Evolutionary conservation across 225 moss, liverwort and hornwort genomes (phyloP).

Genomic region (Sphagnum tenellum): DNA sequence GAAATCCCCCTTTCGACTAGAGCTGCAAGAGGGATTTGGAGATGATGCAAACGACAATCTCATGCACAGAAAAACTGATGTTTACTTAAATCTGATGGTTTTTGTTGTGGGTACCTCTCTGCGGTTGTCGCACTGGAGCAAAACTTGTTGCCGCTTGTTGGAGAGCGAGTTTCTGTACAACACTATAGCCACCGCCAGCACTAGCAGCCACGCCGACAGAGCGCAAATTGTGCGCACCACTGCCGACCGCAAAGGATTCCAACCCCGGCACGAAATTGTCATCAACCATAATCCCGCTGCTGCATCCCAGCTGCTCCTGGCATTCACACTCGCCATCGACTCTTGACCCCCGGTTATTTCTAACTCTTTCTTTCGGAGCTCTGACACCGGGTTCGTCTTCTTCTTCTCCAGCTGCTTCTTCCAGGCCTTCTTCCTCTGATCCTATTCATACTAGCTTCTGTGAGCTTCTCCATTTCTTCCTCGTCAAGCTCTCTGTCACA

Average conservation of each 20-base stretch:
- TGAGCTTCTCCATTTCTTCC: too few relatives aligned
- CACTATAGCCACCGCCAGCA: conserved; percentile 32
- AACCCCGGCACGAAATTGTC: conserved; percentile 8
- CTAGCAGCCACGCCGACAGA: conserved; percentile 15
- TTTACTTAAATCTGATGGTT: neutral
- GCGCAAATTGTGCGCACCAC: conserved; percentile 22
- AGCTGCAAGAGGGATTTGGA: neutral
- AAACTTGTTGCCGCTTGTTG: conserved; percentile 38
- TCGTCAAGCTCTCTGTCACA: too few relatives aligned
- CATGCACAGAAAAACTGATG: too few relatives aligned
- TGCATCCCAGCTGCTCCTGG: too few relatives aligned
- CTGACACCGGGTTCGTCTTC: too few relatives aligned
- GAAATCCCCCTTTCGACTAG: neutral
- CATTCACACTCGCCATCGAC: too few relatives aligned
- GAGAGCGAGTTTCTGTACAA: conserved; percentile 21
- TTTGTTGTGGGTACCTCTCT: conserved; percentile 19
- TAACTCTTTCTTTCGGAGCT: too few relatives aligned
- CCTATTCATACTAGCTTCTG: too few relatives aligned
- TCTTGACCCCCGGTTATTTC: too few relatives aligned
- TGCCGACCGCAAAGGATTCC: conserved; percentile 29
- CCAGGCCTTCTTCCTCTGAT: too few relatives aligned
- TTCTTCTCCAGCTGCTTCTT: too few relatives aligned
- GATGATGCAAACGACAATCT: too few relatives aligned
- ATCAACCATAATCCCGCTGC: conserved; percentile 1
- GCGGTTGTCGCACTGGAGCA: conserved; percentile 40